These are phyloP conservation scores for Zygosaccharomyces pseudobailii DNA, from an alignment of 1,139 yeast species.

Conservation along the genomic window DNA sequence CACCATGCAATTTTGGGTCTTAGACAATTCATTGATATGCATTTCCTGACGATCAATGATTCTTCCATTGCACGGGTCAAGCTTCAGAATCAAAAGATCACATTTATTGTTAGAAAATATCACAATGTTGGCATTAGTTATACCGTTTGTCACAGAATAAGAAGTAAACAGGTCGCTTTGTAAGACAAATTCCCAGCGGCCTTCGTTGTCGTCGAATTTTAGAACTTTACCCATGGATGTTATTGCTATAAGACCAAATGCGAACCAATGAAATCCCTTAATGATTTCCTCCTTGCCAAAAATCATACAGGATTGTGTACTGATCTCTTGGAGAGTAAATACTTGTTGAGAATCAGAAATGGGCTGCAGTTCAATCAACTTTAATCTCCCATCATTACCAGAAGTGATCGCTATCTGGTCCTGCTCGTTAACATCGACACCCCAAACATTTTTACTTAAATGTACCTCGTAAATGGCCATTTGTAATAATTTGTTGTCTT, in stretches of 20 bases:
- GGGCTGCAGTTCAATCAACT: constrained; percentile 50
- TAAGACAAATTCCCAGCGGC: constrained; percentile 36
- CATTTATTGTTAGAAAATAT: constrained; percentile 53
- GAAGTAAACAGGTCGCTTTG: constrained; percentile 39
- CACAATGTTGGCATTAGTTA: constrained; percentile 39
- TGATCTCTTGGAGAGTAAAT: constrained; percentile 37
- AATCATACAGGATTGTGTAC: constrained; percentile 26
- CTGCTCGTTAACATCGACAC: constrained; percentile 54
- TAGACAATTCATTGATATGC: constrained; percentile 35
- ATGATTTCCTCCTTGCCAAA: constrained; percentile 51
- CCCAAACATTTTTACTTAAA: constrained; percentile 85
- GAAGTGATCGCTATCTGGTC: constrained; percentile 60
- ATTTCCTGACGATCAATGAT: constrained; percentile 14
- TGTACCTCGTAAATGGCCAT: constrained; percentile 59
- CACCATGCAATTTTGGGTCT: constrained; percentile 51
- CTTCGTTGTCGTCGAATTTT: constrained; percentile 28
- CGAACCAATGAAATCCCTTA: constrained; percentile 53
- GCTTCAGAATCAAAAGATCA: constrained; percentile 43
- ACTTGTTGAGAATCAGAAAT: constrained; percentile 27
- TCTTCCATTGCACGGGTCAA: constrained; percentile 32
- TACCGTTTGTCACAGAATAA: constrained; percentile 50
- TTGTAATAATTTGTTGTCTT: constrained; percentile 37
- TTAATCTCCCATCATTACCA: constrained; percentile 84
- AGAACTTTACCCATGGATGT: constrained; percentile 62
- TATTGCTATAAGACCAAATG: constrained; percentile 46